These are phyloP conservation scores for Rutidosis leptorrhynchoides DNA, from an alignment of 129 eudicot genomes.

Conservation along the genomic window DNA sequence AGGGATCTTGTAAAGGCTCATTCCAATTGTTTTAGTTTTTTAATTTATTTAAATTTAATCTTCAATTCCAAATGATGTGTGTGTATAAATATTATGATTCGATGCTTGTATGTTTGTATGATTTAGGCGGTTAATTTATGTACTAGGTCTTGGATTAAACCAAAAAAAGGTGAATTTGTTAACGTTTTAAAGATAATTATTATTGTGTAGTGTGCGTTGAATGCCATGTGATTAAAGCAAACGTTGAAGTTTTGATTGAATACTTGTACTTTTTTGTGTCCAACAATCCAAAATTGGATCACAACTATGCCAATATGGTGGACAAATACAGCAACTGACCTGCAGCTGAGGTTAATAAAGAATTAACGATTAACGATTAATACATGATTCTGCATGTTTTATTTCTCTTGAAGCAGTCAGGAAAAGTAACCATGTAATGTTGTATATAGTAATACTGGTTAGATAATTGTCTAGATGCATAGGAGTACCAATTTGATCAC, in stretches of 20 bases:
- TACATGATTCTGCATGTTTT: background rate
- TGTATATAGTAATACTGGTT: no score
- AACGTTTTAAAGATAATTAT: no score
- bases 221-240: background rate
- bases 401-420: no score
- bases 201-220: background rate
- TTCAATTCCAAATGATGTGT: background rate
- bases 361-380: background rate
- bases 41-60: background rate
- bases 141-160: constrained; percentile 12
- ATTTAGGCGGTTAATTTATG: constrained; percentile 11
- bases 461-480: no score
- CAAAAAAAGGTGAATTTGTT: background rate
- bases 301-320: background rate
- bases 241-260: background rate
- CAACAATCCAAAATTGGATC: constrained; percentile 2
- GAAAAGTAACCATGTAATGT: no score
- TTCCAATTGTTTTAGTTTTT: background rate
- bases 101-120: background rate
- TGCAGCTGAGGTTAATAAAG: background rate
- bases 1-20: constrained; percentile 19
- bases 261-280: background rate
- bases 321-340: background rate
- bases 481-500: no score
- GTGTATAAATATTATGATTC: no score